A percentile compares a stretch with the other conserved stretches of the same genome.
Evolutionary conservation across 169 alveolate species (phyloP).

Genomic region (Gregarina niphandrodes): DNA sequence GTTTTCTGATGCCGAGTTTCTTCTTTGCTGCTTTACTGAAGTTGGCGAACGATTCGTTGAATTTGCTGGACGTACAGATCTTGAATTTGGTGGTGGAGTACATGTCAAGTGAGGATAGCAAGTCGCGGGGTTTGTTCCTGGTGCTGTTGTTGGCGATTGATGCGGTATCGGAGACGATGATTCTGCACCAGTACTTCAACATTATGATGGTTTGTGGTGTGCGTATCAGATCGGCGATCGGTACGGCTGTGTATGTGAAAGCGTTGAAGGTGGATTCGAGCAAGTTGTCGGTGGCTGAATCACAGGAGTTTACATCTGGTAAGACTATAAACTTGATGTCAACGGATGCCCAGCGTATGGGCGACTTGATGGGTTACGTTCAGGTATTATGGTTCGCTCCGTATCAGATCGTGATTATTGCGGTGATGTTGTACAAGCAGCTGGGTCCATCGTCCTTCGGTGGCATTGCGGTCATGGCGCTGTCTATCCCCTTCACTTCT

Average conservation of each 20-base stretch:
- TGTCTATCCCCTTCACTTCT: background rate
- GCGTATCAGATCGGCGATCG: background rate
- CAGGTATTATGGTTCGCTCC: constrained; percentile 13
- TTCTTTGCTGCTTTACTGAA: constrained; percentile 1
- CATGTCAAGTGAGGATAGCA: background rate
- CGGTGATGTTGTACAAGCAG: background rate
- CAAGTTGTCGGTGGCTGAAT: background rate
- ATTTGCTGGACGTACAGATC: background rate
- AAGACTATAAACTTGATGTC: constrained; percentile 6
- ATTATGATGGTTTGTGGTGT: background rate
- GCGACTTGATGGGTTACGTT: constrained; percentile 5
- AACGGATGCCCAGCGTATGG: constrained; percentile 7
- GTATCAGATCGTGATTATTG: constrained; percentile 1
- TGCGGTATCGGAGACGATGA: background rate
- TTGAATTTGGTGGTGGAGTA: background rate
- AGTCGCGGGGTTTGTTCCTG: background rate
- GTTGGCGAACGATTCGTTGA: background rate
- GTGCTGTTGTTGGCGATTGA: background rate
- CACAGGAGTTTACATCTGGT: constrained; percentile 3
- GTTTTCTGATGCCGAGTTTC: no score
- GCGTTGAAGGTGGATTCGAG: background rate
- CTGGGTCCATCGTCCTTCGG: background rate
- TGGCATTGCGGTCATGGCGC: background rate
- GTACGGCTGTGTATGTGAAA: background rate
- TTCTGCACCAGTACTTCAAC: background rate